Percentiles rank a stretch among this genome's conserved stretches.
Conservation (phyloP, 345 rosid genomes). For the rapeseed (Brassica napus) region DNA sequence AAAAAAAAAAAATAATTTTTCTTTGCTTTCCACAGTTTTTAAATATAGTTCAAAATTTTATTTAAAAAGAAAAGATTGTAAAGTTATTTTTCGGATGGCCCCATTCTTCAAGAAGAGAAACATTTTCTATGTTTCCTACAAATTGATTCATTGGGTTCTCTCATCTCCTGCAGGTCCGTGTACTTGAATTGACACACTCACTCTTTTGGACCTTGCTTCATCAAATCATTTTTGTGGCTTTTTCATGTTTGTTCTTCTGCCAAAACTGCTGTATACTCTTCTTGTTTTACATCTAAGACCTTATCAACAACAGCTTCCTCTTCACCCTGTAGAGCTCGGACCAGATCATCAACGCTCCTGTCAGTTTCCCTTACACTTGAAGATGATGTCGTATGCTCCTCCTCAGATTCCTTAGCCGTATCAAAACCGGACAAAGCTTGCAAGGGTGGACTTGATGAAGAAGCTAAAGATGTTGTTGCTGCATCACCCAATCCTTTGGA, state of each 20-base stretch:
- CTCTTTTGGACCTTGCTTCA: constrained; percentile 19
- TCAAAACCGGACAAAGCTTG: constrained; percentile 32
- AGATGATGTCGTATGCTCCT: constrained; percentile 12
- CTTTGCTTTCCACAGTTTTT: background rate
- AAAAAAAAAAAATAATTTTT: too few species aligned
- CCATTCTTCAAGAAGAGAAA: background rate
- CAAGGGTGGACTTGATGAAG: constrained; percentile 26
- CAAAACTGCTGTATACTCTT: background rate
- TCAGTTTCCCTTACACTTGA: constrained; percentile 30
- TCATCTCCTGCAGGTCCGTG: constrained; percentile 1
- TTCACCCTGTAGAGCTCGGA: constrained; percentile 36
- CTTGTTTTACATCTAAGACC: constrained; percentile 27
- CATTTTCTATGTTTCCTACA: background rate
- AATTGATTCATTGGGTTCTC: background rate
- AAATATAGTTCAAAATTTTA: background rate
- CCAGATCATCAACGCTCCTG: constrained; percentile 36
- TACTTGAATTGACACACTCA: constrained; percentile 1
- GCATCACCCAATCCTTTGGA: constrained; percentile 36
- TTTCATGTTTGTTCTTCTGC: constrained; percentile 16
- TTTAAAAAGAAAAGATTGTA: background rate
- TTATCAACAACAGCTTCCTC: constrained; percentile 21
- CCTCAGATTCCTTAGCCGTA: constrained; percentile 20
- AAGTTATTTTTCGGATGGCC: background rate
- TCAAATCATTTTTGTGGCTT: background rate
- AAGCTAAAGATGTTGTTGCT: constrained; percentile 28